phyloP scores from a whole-genome alignment of 768 basidiomycete species.

The Neoboletus magnificus region DNA sequence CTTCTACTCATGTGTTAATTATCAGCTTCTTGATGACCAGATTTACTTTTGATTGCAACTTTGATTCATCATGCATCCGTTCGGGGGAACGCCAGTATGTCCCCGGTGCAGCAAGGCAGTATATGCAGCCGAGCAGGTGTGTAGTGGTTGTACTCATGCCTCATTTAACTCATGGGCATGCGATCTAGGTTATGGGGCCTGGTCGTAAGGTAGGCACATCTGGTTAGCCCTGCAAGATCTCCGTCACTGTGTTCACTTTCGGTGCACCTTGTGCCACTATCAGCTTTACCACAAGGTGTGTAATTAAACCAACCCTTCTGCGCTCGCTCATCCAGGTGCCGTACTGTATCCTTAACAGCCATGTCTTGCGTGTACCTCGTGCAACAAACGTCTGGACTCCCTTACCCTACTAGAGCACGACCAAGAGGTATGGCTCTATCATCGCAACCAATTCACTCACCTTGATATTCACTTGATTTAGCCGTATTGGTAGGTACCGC shows the following conservation, averaged over 20 bases:
- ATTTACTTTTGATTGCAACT: neutral
- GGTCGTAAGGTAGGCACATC: constrained; percentile 69
- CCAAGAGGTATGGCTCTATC: constrained; percentile 52
- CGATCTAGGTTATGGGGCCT: constrained; percentile 72
- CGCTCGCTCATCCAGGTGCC: constrained; percentile 2
- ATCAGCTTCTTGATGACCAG: neutral
- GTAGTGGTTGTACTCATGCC: constrained; percentile 8
- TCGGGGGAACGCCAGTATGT: constrained; percentile 68
- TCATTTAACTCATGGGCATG: constrained; percentile 3
- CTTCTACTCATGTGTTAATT: constrained; percentile 1
- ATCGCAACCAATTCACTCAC: neutral
- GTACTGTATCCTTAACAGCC: constrained; percentile 41
- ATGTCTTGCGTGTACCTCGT: constrained; percentile 74
- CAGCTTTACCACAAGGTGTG: constrained; percentile 79
- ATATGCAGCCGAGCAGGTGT: constrained; percentile 86
- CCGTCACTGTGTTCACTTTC: neutral
- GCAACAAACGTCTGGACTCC: constrained; percentile 78
- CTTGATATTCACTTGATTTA: constrained; percentile 12
- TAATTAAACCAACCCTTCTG: constrained; percentile 1
- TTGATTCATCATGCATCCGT: constrained; percentile 56
- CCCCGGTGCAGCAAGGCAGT: constrained; percentile 73
- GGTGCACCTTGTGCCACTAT: neutral
- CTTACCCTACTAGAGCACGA: constrained; percentile 78
- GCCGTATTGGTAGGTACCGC: constrained; percentile 43
- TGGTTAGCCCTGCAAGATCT: neutral